phyloP scores from a whole-genome alignment of 176 grass and related monocot genomes.

The Eragrostis curvula region DNA sequence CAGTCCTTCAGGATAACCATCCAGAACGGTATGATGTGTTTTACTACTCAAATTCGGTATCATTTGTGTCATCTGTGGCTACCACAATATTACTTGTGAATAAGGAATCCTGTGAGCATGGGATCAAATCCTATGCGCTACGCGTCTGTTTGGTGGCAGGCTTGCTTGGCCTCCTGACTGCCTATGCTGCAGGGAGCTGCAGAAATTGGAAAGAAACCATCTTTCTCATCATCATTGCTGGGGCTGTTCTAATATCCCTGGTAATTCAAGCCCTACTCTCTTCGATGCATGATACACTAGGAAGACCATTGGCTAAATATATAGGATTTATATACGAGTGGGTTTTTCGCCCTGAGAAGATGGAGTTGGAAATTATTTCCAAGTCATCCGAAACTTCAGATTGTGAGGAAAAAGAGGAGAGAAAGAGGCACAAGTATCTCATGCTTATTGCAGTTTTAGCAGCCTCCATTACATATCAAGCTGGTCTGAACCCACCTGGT shows the following conservation, averaged over 20 bases:
- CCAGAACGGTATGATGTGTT: conserved; percentile 24
- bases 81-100: conserved; percentile 46
- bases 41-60: conserved; percentile 49
- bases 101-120: conserved; percentile 44
- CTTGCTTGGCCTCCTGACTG: conserved; percentile 39
- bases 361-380: not conserved
- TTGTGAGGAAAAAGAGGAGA: not conserved
- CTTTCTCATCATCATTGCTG: conserved; percentile 33
- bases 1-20: conserved; percentile 47
- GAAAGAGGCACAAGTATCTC: conserved; percentile 51
- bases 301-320: not conserved
- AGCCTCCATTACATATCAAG: conserved; percentile 58
- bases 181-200: conserved; percentile 47
- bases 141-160: conserved; percentile 35
- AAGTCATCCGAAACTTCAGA: not conserved
- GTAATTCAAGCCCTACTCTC: conserved; percentile 36
- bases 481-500: conserved; percentile 62
- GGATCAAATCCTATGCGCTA: conserved; percentile 46
- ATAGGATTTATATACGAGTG: not conserved
- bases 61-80: conserved; percentile 49
- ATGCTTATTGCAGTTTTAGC: conserved; percentile 62
- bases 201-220: conserved; percentile 25
- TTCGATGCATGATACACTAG: not conserved
- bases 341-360: not conserved
- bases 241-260: conserved; percentile 25